Evolutionary conservation across 1,284 basidiomycete genomes (phyloP), one percentile per base, ranked within the genome.

Genomic region (Fomitopsis betulina): DNA sequence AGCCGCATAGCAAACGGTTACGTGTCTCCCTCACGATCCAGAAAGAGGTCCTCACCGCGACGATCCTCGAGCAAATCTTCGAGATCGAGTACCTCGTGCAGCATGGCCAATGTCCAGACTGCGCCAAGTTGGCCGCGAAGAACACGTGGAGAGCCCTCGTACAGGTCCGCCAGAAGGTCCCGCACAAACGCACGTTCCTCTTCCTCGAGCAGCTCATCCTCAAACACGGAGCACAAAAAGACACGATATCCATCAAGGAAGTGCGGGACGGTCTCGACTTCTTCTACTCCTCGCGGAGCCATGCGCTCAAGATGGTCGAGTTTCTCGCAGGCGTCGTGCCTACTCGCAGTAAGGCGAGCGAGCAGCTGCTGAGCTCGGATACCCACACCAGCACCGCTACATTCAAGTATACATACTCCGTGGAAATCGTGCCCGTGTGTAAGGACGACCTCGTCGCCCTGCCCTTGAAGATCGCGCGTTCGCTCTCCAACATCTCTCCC

Each of bases 61-160:
- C 97, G 0, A 93, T 99, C 67, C 80, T 99, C 45, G 96, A 99
- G 73, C 97, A 98, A 81, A 88, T 95, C 1, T 99, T 99, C 67
- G 96, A 98, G 75, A 87, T 99, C 64, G 95, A 97, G 72, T 96
- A 95, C 67, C 84, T 98, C 56, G 94, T 99, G 2, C 94, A 97
- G 69, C 89, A 98, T 63, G 93, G 93, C 0, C 96, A 99, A 79
- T 99, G 96, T 73, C 89, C 94, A 0, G 92, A 96, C 67, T 99
- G 97, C 72, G 83, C 96, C 0, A 87, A 87, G 63, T 82, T 98
- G 5, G 97, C 96, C 0, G 96, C 97, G 3, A 99, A 99, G 77
- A 98, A 99, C 72, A 98, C 95, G 0, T 99, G 96, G 97, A 94
- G 93, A 68, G 95, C 96, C 0, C 82, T 94, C 55, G 95, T 99